Percentiles rank a stretch among this genome's conserved stretches.
Conservation (phyloP, 192 early-diverging fungal species). For the Chytriomyces sp. region DNA sequence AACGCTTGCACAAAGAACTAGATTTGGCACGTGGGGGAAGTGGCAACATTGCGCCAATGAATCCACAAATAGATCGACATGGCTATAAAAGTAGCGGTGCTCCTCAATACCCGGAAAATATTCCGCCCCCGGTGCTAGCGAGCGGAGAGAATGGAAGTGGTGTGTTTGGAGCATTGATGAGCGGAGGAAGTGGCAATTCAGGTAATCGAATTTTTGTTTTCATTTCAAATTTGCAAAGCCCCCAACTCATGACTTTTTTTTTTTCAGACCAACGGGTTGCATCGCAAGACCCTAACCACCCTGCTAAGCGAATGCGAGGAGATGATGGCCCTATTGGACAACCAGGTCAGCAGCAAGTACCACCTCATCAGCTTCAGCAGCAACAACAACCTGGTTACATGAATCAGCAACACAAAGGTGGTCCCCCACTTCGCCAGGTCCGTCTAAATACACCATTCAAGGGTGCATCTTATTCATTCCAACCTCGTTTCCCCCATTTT, state of each 20-base stretch:
- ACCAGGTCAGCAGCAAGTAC: slow-evolving; percentile 36
- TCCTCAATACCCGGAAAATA: slow-evolving; percentile 57
- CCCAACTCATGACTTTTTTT: not conserved
- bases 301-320: slow-evolving; percentile 38
- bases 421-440: slow-evolving; percentile 22
- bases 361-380: slow-evolving; percentile 42
- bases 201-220: not conserved
- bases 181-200: slow-evolving; percentile 47
- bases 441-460: not conserved
- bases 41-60: slow-evolving; percentile 56
- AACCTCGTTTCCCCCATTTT: not conserved
- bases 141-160: slow-evolving; percentile 49
- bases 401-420: not conserved
- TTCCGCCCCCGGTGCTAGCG: slow-evolving; percentile 69
- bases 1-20: slow-evolving; percentile 78
- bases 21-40: slow-evolving; percentile 69
- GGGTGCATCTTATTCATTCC: not conserved
- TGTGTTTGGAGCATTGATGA: slow-evolving; percentile 49
- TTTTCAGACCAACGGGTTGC: slow-evolving; percentile 60
- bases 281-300: slow-evolving; percentile 32
- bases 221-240: no score
- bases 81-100: slow-evolving; percentile 47
- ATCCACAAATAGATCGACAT: slow-evolving; percentile 24
- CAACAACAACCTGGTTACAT: slow-evolving; percentile 19
- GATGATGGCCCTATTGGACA: slow-evolving; percentile 36